A percentile compares a stretch with the other conserved stretches of the same genome.
Evolutionary conservation across 1,139 yeast genomes (phyloP).

Genomic region (Diutina neorugosa): DNA sequence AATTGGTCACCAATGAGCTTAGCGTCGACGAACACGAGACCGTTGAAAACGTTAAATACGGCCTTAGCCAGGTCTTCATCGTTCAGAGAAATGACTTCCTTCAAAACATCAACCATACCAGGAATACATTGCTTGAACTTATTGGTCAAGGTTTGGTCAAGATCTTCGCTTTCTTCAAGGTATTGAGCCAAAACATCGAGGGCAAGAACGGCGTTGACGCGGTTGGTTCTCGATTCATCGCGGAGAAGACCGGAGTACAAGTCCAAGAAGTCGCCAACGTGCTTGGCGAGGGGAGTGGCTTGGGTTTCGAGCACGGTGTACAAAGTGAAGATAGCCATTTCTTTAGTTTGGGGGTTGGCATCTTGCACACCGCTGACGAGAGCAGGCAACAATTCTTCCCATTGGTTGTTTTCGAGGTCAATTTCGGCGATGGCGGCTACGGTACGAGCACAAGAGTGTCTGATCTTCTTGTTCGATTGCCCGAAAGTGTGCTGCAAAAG

Average conservation of each 20-base stretch:
- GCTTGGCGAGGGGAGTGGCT: constrained; percentile 48
- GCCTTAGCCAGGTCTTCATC: constrained; percentile 65
- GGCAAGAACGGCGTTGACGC: constrained; percentile 76
- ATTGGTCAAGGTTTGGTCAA: constrained; percentile 36
- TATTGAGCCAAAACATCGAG: constrained; percentile 65
- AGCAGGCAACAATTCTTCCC: constrained; percentile 71
- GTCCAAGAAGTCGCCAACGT: constrained; percentile 54
- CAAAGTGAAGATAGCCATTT: constrained; percentile 73
- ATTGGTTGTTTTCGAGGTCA: constrained; percentile 53
- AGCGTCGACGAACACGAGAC: constrained; percentile 63
- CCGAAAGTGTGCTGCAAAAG: constrained; percentile 56
- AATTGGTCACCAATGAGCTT: constrained; percentile 71
- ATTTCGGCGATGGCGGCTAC: constrained; percentile 74
- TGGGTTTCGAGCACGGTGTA: constrained; percentile 70
- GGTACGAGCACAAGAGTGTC: constrained; percentile 85
- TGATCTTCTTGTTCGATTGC: constrained; percentile 46
- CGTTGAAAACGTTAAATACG: constrained; percentile 78
- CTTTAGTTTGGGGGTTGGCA: constrained; percentile 52
- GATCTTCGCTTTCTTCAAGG: constrained; percentile 42
- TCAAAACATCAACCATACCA: constrained; percentile 68
- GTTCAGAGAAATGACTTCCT: constrained; percentile 56
- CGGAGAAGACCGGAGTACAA: constrained; percentile 57
- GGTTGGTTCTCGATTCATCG: constrained; percentile 61
- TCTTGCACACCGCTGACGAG: constrained; percentile 55
- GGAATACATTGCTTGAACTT: constrained; percentile 65